phyloP scores from a whole-genome alignment of 768 basidiomycete genomes.

The Clitopilus passeckerianus region DNA sequence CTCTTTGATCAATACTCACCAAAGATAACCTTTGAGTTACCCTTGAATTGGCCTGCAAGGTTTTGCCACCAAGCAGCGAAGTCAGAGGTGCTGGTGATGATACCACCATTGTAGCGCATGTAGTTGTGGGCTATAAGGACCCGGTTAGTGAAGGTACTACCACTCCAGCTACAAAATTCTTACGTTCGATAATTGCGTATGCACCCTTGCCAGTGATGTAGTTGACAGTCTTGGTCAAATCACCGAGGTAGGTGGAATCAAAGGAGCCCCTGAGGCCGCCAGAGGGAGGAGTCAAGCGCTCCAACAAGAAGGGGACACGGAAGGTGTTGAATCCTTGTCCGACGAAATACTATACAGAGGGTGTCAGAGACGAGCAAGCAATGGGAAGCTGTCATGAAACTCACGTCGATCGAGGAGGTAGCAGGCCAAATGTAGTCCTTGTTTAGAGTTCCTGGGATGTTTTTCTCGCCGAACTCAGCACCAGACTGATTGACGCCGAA shows the following conservation, averaged over 20 bases:
- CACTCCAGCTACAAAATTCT: conserved; percentile 9
- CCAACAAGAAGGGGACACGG: conserved; percentile 57
- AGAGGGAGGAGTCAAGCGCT: conserved; percentile 49
- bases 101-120: conserved; percentile 51
- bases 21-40: conserved; percentile 52
- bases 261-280: conserved; percentile 51
- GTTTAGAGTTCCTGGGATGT: conserved; percentile 37
- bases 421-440: conserved; percentile 49
- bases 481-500: conserved; percentile 63
- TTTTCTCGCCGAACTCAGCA: conserved; percentile 52
- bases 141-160: neutral
- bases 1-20: conserved; percentile 20
- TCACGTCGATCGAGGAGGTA: conserved; percentile 31
- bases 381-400: neutral
- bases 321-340: conserved; percentile 55
- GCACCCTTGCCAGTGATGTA: conserved; percentile 60
- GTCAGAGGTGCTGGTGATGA: conserved; percentile 44
- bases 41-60: conserved; percentile 48
- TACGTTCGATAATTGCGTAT: conserved; percentile 52
- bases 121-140: conserved; percentile 47
- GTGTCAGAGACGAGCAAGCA: neutral
- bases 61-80: conserved; percentile 53
- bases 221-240: conserved; percentile 49
- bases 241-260: conserved; percentile 45
- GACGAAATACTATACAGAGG: conserved; percentile 43